A percentile compares a stretch with the other conserved stretches of the same genome.
Evolutionary conservation across 495 filamentous ascomycete genomes (phyloP).

Genomic region (Talaromyces wortmannii): DNA sequence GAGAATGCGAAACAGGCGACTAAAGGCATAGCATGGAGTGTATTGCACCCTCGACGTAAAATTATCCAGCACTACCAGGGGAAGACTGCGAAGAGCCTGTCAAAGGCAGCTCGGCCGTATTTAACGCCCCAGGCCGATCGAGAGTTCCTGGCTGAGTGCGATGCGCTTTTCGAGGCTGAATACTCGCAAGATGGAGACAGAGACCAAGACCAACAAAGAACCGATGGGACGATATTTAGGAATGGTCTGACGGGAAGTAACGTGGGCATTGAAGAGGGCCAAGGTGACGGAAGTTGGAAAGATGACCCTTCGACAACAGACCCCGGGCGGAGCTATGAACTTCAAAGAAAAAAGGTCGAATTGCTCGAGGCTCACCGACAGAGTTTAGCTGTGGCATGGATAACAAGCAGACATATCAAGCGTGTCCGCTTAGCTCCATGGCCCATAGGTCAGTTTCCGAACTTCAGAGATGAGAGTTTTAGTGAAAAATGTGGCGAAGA

Average conservation of each 20-base stretch:
- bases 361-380: constrained; percentile 25
- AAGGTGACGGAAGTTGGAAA: constrained; percentile 5
- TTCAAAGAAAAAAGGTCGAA: constrained; percentile 11
- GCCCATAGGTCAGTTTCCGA: constrained; percentile 15
- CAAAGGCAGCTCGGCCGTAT: constrained; percentile 25
- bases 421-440: constrained; percentile 25
- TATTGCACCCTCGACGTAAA: constrained; percentile 23
- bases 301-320: background rate
- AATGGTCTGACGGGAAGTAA: background rate
- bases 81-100: constrained; percentile 20
- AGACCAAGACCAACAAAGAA: background rate
- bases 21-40: constrained; percentile 9
- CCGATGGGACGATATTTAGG: background rate
- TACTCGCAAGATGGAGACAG: background rate
- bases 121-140: constrained; percentile 24
- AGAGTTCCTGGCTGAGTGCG: constrained; percentile 30
- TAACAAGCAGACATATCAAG: constrained; percentile 32
- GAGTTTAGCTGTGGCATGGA: constrained; percentile 29
- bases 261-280: background rate
- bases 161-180: constrained; percentile 18
- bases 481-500: constrained; percentile 13
- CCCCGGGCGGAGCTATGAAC: background rate
- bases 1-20: background rate
- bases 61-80: constrained; percentile 20
- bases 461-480: constrained; percentile 13